Percentiles rank a stretch among this genome's conserved stretches.
phyloP scores from a whole-genome alignment of 2,329 filamentous ascomycete genomes.

The Arthrobotrys sphaeroides region DNA sequence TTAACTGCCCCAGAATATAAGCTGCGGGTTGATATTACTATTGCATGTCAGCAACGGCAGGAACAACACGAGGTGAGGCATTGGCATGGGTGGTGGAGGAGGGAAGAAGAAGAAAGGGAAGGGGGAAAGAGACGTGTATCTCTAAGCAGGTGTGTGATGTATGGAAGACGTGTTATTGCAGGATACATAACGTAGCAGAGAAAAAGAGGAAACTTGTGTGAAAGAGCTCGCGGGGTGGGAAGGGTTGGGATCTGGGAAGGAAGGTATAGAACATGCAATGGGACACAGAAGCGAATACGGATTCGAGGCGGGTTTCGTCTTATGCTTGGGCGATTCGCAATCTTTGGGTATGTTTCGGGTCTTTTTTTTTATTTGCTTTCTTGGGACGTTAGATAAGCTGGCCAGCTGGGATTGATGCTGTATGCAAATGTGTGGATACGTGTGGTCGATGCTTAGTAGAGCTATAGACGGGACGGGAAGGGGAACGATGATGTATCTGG shows the following conservation, averaged over 20 bases:
- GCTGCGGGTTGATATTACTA: constrained; percentile 31
- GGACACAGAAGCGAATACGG: constrained; percentile 20
- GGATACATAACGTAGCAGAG: not conserved
- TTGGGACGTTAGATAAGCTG: constrained; percentile 16
- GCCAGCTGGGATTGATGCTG: not conserved
- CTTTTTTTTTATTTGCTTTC: not conserved
- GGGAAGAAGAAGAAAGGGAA: not conserved
- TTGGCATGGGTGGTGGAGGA: not conserved
- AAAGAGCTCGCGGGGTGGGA: constrained; percentile 14
- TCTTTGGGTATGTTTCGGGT: not conserved
- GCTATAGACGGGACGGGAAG: constrained; percentile 20
- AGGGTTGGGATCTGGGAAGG: not conserved
- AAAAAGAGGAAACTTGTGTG: not conserved
- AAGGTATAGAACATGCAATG: not conserved
- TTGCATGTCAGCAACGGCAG: constrained; percentile 31
- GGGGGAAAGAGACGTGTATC: not conserved
- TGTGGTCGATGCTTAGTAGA: constrained; percentile 18
- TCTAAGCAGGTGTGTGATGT: not conserved
- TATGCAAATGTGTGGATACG: constrained; percentile 16
- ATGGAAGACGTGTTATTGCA: constrained; percentile 15
- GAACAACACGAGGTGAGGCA: constrained; percentile 21
- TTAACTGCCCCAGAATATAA: constrained; percentile 38
- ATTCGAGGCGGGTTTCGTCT: constrained; percentile 22
- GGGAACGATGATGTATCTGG: constrained; percentile 15
- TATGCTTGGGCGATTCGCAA: constrained; percentile 12